These are phyloP conservation scores for Eragrostis nindensis DNA, from an alignment of 176 grass and related monocot genomes.

Conservation along the genomic window DNA sequence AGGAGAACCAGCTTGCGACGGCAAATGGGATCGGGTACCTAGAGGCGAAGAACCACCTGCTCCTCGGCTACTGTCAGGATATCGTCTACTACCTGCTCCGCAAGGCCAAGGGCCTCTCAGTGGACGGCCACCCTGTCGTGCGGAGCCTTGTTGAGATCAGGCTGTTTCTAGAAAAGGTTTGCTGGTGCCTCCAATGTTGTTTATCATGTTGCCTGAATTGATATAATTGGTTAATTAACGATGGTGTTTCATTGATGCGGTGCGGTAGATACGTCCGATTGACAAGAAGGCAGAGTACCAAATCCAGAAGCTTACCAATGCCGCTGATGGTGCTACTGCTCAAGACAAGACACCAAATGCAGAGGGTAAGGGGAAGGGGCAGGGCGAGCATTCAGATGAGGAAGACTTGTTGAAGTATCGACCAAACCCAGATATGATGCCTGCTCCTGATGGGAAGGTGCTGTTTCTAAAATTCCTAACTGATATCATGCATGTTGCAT, in stretches of 20 bases:
- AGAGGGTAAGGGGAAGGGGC: slow-evolving; percentile 49
- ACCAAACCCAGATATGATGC: slow-evolving; percentile 76
- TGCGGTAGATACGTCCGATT: slow-evolving; percentile 72
- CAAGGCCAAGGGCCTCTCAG: slow-evolving; percentile 85
- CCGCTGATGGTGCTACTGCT: slow-evolving; percentile 44
- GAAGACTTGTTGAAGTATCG: slow-evolving; percentile 67
- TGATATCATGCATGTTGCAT: neutral
- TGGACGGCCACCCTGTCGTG: slow-evolving; percentile 67
- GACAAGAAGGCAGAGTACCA: slow-evolving; percentile 95
- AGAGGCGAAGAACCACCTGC: slow-evolving; percentile 79
- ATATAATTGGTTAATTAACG: neutral
- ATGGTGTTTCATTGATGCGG: slow-evolving; percentile 19
- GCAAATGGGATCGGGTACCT: slow-evolving; percentile 79
- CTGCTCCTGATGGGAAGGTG: slow-evolving; percentile 39
- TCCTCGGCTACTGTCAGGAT: slow-evolving; percentile 78
- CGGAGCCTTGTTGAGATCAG: slow-evolving; percentile 77
- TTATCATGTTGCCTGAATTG: neutral
- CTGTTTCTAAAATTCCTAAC: slow-evolving; percentile 2
- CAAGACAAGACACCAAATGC: slow-evolving; percentile 41
- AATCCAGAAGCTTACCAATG: slow-evolving; percentile 81
- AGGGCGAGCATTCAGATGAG: slow-evolving; percentile 41
- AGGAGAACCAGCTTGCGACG: slow-evolving; percentile 67
- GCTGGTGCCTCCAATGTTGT: neutral
- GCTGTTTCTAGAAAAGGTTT: slow-evolving; percentile 92
- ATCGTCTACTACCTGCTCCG: slow-evolving; percentile 83